Percentiles rank a stretch among this genome's conserved stretches.
Evolutionary conservation across 495 filamentous ascomycete species (phyloP).

Genomic region (Penicillium malachiteum): DNA sequence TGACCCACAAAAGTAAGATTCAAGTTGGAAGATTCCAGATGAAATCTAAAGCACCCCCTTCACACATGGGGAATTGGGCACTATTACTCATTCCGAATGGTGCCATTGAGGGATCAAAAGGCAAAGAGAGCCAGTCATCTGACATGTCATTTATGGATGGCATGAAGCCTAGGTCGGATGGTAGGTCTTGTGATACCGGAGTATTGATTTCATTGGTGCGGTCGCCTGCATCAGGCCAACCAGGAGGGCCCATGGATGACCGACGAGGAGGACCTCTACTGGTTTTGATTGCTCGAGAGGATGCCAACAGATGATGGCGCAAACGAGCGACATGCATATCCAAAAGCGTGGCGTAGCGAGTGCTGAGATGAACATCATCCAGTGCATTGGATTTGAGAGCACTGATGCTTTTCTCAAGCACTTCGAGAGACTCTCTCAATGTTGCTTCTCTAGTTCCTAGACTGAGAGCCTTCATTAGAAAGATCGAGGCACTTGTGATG

Average conservation of each 20-base stretch:
- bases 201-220: slow-evolving; percentile 20
- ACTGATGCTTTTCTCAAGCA: slow-evolving; percentile 48
- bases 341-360: slow-evolving; percentile 50
- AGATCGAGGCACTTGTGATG: slow-evolving; percentile 52
- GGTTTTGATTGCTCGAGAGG: slow-evolving; percentile 28
- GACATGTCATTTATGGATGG: slow-evolving; percentile 39
- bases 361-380: slow-evolving; percentile 54
- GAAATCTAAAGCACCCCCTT: slow-evolving; percentile 50
- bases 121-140: slow-evolving; percentile 54
- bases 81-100: slow-evolving; percentile 48
- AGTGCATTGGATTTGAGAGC: slow-evolving; percentile 49
- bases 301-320: slow-evolving; percentile 42
- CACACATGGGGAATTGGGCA: slow-evolving; percentile 48
- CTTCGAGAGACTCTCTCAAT: slow-evolving; percentile 47
- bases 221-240: slow-evolving; percentile 27
- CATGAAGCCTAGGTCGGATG: slow-evolving; percentile 35
- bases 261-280: slow-evolving; percentile 24
- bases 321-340: slow-evolving; percentile 49
- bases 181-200: slow-evolving; percentile 26
- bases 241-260: slow-evolving; percentile 33
- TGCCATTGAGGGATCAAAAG: slow-evolving; percentile 55
- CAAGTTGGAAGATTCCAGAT: slow-evolving; percentile 51
- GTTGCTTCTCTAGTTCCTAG: slow-evolving; percentile 49
- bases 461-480: slow-evolving; percentile 54
- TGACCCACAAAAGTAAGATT: not conserved